phyloP scores from a whole-genome alignment of 83 land plant species.

The Thuja plicata region DNA sequence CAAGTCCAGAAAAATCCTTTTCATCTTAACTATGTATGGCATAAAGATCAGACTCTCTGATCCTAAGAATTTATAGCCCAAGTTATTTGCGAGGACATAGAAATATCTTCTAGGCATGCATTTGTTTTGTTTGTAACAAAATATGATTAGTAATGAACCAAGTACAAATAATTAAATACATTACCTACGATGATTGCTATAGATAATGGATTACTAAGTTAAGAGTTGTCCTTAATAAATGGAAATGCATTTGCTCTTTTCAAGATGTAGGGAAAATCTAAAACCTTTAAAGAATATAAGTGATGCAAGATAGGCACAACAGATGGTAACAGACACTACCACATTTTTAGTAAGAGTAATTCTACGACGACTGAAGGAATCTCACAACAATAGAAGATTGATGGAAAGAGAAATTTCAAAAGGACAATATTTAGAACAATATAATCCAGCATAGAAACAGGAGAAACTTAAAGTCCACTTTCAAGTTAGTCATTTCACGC shows the following conservation, averaged over 20 bases:
- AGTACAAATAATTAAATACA: too few relatives aligned
- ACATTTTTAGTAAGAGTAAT: neutral
- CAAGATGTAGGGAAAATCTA: too few relatives aligned
- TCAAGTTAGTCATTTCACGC: neutral
- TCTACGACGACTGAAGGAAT: neutral
- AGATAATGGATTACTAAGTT: too few relatives aligned
- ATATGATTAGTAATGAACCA: too few relatives aligned
- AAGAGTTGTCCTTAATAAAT: too few relatives aligned
- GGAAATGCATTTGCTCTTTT: too few relatives aligned
- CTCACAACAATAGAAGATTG: neutral
- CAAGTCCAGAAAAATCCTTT: neutral
- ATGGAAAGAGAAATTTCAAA: neutral
- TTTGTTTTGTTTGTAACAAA: too few relatives aligned
- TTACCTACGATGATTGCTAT: too few relatives aligned
- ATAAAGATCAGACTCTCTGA: neutral
- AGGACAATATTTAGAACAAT: neutral
- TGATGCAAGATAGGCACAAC: neutral
- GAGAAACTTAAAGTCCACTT: neutral
- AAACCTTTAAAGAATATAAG: too few relatives aligned
- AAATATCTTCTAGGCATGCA: too few relatives aligned
- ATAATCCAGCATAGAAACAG: neutral
- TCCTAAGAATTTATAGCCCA: neutral
- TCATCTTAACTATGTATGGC: neutral
- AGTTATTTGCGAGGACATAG: neutral
- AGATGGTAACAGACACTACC: neutral